Evolutionary conservation across 78 protist species (phyloP).

Genomic region (Protostelium mycophagum): DNA sequence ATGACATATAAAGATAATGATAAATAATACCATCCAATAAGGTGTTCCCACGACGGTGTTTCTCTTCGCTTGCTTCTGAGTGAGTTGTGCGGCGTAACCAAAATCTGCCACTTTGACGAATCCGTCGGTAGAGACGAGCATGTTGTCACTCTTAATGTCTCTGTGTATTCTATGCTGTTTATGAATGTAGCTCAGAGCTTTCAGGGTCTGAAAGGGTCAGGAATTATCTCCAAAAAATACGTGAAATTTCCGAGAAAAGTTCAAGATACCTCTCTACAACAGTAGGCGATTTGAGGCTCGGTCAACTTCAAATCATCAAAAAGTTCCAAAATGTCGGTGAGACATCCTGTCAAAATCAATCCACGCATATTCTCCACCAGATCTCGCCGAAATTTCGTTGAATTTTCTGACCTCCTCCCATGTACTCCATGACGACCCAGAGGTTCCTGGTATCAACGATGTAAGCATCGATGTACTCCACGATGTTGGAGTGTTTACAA

Average conservation of each 20-base stretch:
- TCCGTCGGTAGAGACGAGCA: constrained; percentile 78
- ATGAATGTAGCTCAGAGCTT: constrained; percentile 79
- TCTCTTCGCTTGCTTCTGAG: constrained; percentile 75
- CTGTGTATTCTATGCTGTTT: constrained; percentile 83
- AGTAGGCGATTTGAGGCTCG: constrained; percentile 82
- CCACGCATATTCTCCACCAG: no score
- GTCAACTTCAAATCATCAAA: constrained; percentile 39
- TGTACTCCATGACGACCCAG: constrained; percentile 93
- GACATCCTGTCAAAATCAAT: constrained; percentile 17
- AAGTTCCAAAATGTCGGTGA: constrained; percentile 77
- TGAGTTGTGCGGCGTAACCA: constrained; percentile 91
- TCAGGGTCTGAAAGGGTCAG: constrained; percentile 20
- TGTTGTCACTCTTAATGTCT: constrained; percentile 91
- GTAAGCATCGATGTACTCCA: constrained; percentile 52
- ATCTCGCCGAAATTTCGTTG: constrained; percentile 6
- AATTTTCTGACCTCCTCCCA: constrained; percentile 65
- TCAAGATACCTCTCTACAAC: constrained; percentile 33
- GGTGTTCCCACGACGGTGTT: constrained; percentile 93
- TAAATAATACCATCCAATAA: constrained; percentile 98
- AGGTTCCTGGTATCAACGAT: constrained; percentile 58
- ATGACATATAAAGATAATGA: not conserved
- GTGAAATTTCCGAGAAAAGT: not conserved
- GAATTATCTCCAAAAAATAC: not conserved
- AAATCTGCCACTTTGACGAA: constrained; percentile 87
- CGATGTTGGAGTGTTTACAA: constrained; percentile 60